Evolutionary conservation across 345 rosid genomes (phyloP), one percentile per base, ranked within the genome.

Genomic region (Pugionium dolabratum): DNA sequence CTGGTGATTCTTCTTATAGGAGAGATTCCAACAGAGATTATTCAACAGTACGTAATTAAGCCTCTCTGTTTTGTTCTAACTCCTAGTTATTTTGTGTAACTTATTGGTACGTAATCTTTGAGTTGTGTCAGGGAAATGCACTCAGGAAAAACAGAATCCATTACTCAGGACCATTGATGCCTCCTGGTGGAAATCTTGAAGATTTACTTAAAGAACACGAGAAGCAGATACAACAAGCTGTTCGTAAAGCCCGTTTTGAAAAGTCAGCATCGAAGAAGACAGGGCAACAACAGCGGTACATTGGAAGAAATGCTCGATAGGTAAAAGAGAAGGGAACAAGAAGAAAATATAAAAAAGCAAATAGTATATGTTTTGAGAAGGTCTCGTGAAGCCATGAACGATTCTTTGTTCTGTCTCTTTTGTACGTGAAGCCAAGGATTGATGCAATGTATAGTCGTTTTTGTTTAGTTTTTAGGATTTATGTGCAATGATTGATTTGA

Each of bases 131-230:
- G 99, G 95, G 78, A 4, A 79, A 77, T 58, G 81, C 75, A 39
- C 85, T 77, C 1, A 83, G 78, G 83, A 90, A 86, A 62, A 90
- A 72, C 83, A 90, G 87, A 78, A 84, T 90, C 50, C 84, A 90
- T 54, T 90, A 66, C 82, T 90, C 99, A 3, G 99, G 99, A 73
- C 98, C 99, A 29, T 64, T 93, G 82, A 81, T 90, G 84, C 89
- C 97, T 56, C 85, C 90, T 1, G 97, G 96, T 18, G 97, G 92
- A 44, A 90, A 90, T 78, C 83, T 88, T 26, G 96, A 93, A 18
- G 99, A 90, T 34, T 48, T 88, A 64, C 86, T 93, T 0, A 88
- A 78, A 72, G 99, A 90, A 54, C 99, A 93, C 18, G 99, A 90
- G 74, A 88, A 86, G 65, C 94, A 85, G 67, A 88, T 93, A 71